These are phyloP conservation scores for Multifurca ochricompacta DNA, from an alignment of 768 basidiomycete genomes.

Conservation along the genomic window DNA sequence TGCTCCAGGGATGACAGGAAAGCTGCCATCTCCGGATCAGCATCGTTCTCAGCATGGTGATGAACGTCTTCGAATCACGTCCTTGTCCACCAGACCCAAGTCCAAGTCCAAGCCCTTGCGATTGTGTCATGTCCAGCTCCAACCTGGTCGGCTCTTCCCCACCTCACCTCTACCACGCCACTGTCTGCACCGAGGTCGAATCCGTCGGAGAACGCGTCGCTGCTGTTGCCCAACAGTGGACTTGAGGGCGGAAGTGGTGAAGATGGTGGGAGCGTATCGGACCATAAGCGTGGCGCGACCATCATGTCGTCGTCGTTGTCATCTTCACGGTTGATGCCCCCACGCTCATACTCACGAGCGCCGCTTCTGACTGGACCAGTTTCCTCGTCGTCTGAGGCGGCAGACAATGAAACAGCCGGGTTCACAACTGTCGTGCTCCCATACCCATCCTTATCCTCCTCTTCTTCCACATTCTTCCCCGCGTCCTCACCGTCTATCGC, in stretches of 20 bases:
- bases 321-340: background rate
- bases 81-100: background rate
- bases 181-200: constrained; percentile 4
- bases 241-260: constrained; percentile 31
- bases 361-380: background rate
- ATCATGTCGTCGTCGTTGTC: constrained; percentile 9
- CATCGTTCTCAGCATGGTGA: background rate
- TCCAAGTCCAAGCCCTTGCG: too few species aligned
- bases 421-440: constrained; percentile 31
- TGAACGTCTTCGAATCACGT: background rate
- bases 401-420: constrained; percentile 39
- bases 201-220: constrained; percentile 22
- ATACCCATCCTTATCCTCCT: background rate
- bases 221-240: constrained; percentile 27
- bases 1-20: constrained; percentile 14
- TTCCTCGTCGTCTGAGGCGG: constrained; percentile 40
- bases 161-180: too few species aligned
- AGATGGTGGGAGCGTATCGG: constrained; percentile 26
- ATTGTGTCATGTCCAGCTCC: too few species aligned
- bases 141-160: too few species aligned
- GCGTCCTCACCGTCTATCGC: background rate
- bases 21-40: constrained; percentile 7
- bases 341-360: constrained; percentile 24
- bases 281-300: constrained; percentile 21
- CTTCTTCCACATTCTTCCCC: background rate